Percentiles rank a stretch among this genome's conserved stretches.
Conservation (phyloP, 2,329 filamentous ascomycete genomes). For the Coniosporium tulheliwenetii region DNA sequence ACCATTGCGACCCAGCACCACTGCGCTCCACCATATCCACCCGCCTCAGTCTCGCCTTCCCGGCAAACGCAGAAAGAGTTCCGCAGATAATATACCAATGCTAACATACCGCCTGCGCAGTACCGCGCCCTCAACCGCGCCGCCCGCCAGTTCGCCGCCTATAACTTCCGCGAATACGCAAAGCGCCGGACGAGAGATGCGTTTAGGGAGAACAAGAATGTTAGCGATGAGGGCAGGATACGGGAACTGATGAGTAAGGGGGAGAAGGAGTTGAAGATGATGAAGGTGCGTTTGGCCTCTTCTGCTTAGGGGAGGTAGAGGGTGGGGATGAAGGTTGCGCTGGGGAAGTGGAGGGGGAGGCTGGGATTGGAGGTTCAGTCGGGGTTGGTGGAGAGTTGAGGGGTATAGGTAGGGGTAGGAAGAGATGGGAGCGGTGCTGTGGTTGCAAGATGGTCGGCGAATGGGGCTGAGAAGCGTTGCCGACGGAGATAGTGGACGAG, state of each 20-base stretch:
- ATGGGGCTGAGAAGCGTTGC: not conserved
- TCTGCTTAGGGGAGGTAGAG: no score
- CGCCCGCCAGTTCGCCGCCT: conserved; percentile 73
- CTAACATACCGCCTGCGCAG: conserved; percentile 27
- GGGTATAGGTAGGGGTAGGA: no score
- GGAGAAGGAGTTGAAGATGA: conserved; percentile 65
- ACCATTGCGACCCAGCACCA: no score
- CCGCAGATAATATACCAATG: no score
- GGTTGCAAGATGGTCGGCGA: not conserved
- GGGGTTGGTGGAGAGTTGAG: not conserved
- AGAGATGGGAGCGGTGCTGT: not conserved
- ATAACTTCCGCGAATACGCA: conserved; percentile 97
- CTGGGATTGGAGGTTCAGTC: no score
- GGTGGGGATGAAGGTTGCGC: no score
- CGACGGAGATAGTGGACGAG: conserved; percentile 3
- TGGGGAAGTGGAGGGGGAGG: not conserved
- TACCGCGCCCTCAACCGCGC: conserved; percentile 86
- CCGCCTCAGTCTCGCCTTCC: no score
- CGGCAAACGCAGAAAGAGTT: no score
- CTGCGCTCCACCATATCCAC: no score
- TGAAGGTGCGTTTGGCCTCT: conserved; percentile 77
- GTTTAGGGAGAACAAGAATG: conserved; percentile 64
- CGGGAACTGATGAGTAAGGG: conserved; percentile 86
- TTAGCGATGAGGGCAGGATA: conserved; percentile 58
- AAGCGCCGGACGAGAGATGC: conserved; percentile 79